Percentiles rank a stretch among this genome's conserved stretches.
Evolutionary conservation across 2,329 filamentous ascomycete species (phyloP).

Genomic region (Elsinoe ampelina): DNA sequence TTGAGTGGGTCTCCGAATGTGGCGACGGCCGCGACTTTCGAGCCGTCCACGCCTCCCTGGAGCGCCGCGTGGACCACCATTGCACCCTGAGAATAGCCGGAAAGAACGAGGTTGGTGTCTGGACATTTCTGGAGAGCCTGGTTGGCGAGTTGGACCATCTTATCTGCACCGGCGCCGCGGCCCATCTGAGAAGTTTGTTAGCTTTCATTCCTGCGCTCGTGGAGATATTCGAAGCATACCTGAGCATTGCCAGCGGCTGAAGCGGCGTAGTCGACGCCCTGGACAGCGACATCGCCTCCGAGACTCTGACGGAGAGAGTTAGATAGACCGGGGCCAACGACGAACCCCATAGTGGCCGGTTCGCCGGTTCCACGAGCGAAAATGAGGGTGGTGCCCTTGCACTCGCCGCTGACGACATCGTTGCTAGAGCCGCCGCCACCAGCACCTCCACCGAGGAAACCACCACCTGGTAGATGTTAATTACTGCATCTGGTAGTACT

Average conservation of each 20-base stretch:
- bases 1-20: slow-evolving; percentile 24
- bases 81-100: slow-evolving; percentile 24
- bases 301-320: slow-evolving; percentile 16
- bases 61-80: slow-evolving; percentile 22
- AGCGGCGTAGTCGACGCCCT: slow-evolving; percentile 24
- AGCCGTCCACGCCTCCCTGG: slow-evolving; percentile 17
- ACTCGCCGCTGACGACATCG: slow-evolving; percentile 21
- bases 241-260: slow-evolving; percentile 17
- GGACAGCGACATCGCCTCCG: slow-evolving; percentile 19
- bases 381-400: slow-evolving; percentile 43
- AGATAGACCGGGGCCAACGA: slow-evolving; percentile 31
- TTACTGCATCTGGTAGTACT: too few species aligned
- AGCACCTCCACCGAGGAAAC: slow-evolving; percentile 3
- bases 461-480: background rate
- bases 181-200: slow-evolving; percentile 11
- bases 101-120: slow-evolving; percentile 22
- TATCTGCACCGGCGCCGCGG: slow-evolving; percentile 18
- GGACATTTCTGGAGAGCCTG: slow-evolving; percentile 22
- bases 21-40: slow-evolving; percentile 21
- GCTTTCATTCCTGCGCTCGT: too few species aligned
- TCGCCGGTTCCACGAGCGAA: slow-evolving; percentile 52
- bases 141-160: slow-evolving; percentile 19
- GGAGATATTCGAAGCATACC: too few species aligned
- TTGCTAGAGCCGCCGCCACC: slow-evolving; percentile 11
- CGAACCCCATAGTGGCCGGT: slow-evolving; percentile 42